phyloP scores from a whole-genome alignment of 2,329 filamentous ascomycete species.

The Exutisphaerella laricina region DNA sequence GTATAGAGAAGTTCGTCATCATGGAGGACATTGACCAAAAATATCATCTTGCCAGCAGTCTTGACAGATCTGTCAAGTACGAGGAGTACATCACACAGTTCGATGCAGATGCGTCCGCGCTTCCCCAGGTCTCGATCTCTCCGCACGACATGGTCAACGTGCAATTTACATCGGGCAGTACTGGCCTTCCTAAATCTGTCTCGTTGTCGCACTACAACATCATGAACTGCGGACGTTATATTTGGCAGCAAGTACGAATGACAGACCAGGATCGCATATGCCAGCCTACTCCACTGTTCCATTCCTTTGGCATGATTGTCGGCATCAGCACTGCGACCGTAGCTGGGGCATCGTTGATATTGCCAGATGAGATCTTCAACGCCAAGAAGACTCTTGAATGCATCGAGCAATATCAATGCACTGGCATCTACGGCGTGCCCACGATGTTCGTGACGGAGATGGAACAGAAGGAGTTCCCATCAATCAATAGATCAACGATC shows the following conservation, averaged over 20 bases:
- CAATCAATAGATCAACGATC: constrained; percentile 23
- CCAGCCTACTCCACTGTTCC: constrained; percentile 78
- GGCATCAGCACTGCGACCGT: constrained; percentile 25
- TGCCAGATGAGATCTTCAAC: constrained; percentile 65
- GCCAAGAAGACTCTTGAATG: constrained; percentile 21
- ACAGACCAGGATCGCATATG: constrained; percentile 61
- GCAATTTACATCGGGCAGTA: constrained; percentile 62
- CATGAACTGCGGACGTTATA: constrained; percentile 27
- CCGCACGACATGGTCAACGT: constrained; percentile 29
- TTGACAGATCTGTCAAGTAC: constrained; percentile 20
- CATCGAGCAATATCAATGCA: constrained; percentile 50
- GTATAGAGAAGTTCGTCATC: constrained; percentile 52
- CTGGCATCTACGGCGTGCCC: constrained; percentile 73
- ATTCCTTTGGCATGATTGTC: constrained; percentile 74
- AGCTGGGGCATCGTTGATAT: constrained; percentile 64
- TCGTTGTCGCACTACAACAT: constrained; percentile 49
- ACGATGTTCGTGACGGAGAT: constrained; percentile 69
- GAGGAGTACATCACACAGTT: constrained; percentile 25
- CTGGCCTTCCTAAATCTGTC: constrained; percentile 66
- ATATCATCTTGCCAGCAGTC: constrained; percentile 16
- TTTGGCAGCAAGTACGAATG: constrained; percentile 28
- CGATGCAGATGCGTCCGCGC: constrained; percentile 11
- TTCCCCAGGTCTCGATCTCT: constrained; percentile 24
- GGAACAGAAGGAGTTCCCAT: constrained; percentile 24
- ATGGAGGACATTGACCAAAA: constrained; percentile 29